Evolutionary conservation across 805 yeast species (phyloP), one percentile per base, ranked within the genome.

Genomic region (Starmerella sp.): DNA sequence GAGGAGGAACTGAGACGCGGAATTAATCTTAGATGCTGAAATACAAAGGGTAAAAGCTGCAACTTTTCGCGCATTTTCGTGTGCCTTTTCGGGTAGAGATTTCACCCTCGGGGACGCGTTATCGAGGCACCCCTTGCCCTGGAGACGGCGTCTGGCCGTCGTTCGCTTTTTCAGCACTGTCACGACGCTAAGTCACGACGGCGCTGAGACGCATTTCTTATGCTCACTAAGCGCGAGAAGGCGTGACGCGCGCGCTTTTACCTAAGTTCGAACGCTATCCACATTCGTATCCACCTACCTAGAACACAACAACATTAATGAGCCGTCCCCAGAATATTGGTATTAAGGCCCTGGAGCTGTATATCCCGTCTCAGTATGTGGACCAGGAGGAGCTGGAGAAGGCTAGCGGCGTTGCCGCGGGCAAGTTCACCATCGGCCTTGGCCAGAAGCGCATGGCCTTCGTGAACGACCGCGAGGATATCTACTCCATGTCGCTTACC

Each of bases 381-480:
- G 84, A 79, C 76, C 97, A 93, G 75, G 74, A 82, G 49, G 97
- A 87, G 54, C 75, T 93, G 62, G 99, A 93, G 72, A 73, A 77
- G 61, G 81, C 74, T 65, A 95, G 90, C 69, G 86, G 85, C 55
- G 90, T 91, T 58, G 80, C 97, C 28, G 75, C 85, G 54, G 99
- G 99, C 57, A 93, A 93, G 72, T 93, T 89, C 78, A 93, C 99
- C 68, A 91, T 93, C 71, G 99, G 99, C 51, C 78, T 93, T 58
- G 99, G 99, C 61, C 98, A 93, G 76, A 91, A 96, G 66, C 88
- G 89, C 73, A 93, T 93, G 99, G 80, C 95, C 17, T 93, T 87
- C 66, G 97, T 93, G 62, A 85, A 91, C 69, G 98, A 93, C 74
- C 83, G 96, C 71, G 97, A 93, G 73, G 98, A 93, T 68, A 89